phyloP scores from a whole-genome alignment of 768 basidiomycete species.

The Lactarius sanguifluus region DNA sequence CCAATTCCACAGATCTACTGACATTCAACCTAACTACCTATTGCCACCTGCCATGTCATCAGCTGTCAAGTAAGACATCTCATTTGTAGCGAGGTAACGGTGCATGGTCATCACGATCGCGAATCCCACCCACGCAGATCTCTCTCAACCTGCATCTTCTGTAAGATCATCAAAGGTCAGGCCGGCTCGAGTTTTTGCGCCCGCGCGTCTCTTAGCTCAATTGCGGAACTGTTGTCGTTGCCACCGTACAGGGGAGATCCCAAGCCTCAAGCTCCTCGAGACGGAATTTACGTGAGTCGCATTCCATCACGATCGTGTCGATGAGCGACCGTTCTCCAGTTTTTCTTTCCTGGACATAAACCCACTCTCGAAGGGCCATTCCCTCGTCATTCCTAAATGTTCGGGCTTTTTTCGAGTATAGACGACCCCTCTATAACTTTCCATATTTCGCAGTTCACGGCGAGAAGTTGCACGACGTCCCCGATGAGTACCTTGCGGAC shows the following conservation, averaged over 20 bases:
- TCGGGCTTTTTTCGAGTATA: conserved; percentile 16
- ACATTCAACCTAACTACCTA: neutral
- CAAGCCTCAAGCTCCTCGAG: conserved; percentile 81
- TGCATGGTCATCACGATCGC: neutral
- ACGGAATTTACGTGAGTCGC: conserved; percentile 63
- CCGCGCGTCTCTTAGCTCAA: neutral
- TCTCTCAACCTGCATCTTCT: conserved; percentile 79
- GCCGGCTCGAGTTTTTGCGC: conserved; percentile 16
- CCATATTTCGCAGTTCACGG: conserved; percentile 62
- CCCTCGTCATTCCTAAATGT: conserved; percentile 95
- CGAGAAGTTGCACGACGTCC: conserved; percentile 81
- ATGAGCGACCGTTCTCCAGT: conserved; percentile 39
- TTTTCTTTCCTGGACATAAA: conserved; percentile 92
- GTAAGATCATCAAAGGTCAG: conserved; percentile 89
- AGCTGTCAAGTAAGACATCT: conserved; percentile 15
- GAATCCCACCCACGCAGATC: conserved; percentile 38
- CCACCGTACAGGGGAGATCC: conserved; percentile 70
- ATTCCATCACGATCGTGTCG: neutral
- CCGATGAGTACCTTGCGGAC: conserved; percentile 81
- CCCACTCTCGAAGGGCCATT: conserved; percentile 87
- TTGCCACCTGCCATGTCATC: conserved; percentile 11
- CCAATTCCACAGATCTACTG: neutral
- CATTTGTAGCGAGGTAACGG: neutral
- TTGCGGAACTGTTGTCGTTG: neutral
- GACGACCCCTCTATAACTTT: no score